phyloP scores from a whole-genome alignment of 2,329 filamentous ascomycete species.

The Arthrobotrys iridis region DNA sequence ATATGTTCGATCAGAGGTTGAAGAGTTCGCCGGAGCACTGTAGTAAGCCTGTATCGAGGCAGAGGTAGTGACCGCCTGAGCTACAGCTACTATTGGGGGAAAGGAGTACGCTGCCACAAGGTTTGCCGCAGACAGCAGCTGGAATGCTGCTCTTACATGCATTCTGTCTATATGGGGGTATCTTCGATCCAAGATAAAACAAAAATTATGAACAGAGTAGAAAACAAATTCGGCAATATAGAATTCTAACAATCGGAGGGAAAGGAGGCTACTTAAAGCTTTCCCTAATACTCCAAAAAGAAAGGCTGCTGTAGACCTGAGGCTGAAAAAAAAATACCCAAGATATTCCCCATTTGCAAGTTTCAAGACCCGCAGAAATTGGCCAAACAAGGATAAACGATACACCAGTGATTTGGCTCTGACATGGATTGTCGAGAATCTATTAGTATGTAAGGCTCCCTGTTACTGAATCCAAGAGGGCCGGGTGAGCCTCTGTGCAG shows the following conservation, averaged over 20 bases:
- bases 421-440: constrained; percentile 17
- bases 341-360: constrained; percentile 17
- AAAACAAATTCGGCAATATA: constrained; percentile 6
- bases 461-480: not conserved
- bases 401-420: constrained; percentile 38
- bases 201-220: not conserved
- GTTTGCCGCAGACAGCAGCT: constrained; percentile 39
- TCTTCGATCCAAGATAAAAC: constrained; percentile 5
- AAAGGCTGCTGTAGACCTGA: not conserved
- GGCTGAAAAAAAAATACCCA: constrained; percentile 5
- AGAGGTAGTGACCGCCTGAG: not conserved
- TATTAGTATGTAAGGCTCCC: constrained; percentile 13
- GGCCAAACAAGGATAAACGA: constrained; percentile 45
- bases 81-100: not conserved
- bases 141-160: constrained; percentile 18
- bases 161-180: constrained; percentile 25
- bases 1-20: not conserved
- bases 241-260: not conserved
- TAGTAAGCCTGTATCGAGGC: constrained; percentile 3
- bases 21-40: constrained; percentile 22
- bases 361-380: constrained; percentile 17
- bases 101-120: constrained; percentile 14
- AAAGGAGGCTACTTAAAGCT: constrained; percentile 34
- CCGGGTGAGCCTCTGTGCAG: constrained; percentile 1
- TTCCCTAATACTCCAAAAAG: constrained; percentile 5